Evolutionary conservation across 2,329 filamentous ascomycete species (phyloP).

Genomic region (Aspergillus viridinutans): DNA sequence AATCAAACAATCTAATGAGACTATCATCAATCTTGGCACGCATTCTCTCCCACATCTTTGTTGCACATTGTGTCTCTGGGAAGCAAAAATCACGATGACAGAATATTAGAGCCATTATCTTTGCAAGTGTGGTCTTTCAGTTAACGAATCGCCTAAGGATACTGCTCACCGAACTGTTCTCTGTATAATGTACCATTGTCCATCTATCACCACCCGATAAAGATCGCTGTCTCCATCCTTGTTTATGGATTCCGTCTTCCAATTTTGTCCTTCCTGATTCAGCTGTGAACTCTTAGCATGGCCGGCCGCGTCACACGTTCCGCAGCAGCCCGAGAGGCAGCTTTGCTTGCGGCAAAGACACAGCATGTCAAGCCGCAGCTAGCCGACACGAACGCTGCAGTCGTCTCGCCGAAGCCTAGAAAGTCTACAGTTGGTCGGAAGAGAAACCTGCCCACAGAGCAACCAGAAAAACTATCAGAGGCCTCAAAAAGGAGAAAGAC

Average conservation of each 20-base stretch:
- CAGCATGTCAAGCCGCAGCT: constrained; percentile 26
- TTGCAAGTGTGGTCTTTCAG: neutral
- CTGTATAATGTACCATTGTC: neutral
- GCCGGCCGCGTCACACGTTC: constrained; percentile 26
- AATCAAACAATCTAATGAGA: neutral
- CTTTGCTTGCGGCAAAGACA: constrained; percentile 10
- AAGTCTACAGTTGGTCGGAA: constrained; percentile 1
- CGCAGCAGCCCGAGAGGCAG: constrained; percentile 19
- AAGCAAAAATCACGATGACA: neutral
- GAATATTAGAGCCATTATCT: neutral
- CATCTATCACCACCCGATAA: neutral
- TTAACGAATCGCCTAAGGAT: neutral
- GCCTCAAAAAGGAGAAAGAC: constrained; percentile 25
- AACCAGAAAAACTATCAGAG: constrained; percentile 20
- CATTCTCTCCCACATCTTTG: neutral
- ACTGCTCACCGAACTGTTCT: constrained; percentile 1
- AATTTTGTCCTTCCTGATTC: neutral
- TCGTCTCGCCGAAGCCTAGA: neutral
- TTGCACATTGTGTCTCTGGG: neutral
- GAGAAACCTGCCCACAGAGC: constrained; percentile 18
- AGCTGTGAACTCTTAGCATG: constrained; percentile 8
- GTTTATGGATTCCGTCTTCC: neutral
- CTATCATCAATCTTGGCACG: neutral
- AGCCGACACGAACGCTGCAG: constrained; percentile 29
- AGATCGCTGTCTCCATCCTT: neutral